Conservation (phyloP, 768 basidiomycete species). For the Podaxis mareebaensis region DNA sequence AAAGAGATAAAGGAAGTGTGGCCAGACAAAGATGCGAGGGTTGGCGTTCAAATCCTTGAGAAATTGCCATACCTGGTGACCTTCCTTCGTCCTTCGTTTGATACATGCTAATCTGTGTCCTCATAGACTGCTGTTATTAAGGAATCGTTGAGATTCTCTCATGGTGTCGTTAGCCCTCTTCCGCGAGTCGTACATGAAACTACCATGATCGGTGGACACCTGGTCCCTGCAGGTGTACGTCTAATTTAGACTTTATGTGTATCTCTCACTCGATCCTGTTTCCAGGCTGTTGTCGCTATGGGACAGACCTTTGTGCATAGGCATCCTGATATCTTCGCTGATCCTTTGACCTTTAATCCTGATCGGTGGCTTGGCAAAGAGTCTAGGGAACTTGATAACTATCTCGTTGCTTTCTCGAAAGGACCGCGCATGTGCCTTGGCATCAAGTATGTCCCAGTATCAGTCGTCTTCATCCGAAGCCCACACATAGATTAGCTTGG, state of each 20-base stretch:
- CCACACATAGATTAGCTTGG: background rate
- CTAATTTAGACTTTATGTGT: background rate
- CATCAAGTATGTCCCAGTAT: constrained; percentile 36
- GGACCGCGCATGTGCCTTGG: constrained; percentile 47
- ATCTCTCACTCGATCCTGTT: background rate
- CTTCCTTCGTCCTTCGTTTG: background rate
- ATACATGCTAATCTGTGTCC: background rate
- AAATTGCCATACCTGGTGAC: constrained; percentile 49
- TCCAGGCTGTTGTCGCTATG: constrained; percentile 42
- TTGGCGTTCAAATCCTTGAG: constrained; percentile 38
- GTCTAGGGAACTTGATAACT: constrained; percentile 37
- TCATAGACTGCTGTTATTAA: constrained; percentile 47
- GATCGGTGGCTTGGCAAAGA: constrained; percentile 42
- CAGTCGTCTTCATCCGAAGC: background rate
- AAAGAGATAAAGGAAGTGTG: constrained; percentile 30
- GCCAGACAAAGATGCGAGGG: constrained; percentile 19
- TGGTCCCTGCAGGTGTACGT: constrained; percentile 40
- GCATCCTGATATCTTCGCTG: constrained; percentile 39
- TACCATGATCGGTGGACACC: constrained; percentile 32
- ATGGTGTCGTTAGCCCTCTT: constrained; percentile 38
- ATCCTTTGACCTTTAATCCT: constrained; percentile 39
- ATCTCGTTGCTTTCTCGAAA: constrained; percentile 44
- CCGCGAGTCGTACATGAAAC: constrained; percentile 38
- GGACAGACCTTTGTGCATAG: constrained; percentile 39
- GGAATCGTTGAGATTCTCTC: constrained; percentile 43